Base-by-base conservation (phyloP, 441 rosid species). In the Brassica balearica region DNA sequence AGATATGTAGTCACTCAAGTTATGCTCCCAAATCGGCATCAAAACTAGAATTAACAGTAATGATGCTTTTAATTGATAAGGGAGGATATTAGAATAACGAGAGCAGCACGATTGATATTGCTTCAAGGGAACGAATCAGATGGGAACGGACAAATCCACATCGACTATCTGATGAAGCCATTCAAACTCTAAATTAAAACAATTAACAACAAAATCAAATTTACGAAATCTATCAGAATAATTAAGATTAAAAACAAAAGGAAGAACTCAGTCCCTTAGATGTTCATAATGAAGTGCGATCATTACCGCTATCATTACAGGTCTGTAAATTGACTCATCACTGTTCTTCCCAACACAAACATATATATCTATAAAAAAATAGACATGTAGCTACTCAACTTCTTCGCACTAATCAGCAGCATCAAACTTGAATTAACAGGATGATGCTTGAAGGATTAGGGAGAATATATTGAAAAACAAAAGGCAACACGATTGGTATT, bases 251-350 rank as follows among this genome's bases (percentile, higher is more conserved):
- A 15, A 15, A 53, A 32, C 6, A 34, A 7, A 34, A 34, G 12
- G 48, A 64, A 34, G 25, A 64, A 64, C 68, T 64, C 96, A 88
- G 96, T 87, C 92, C 96, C 96, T 92, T 92, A 89, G 96, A 92
- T 89, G 96, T 92, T 92, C 91, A 43, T 70, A 79, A 85, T 76
- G 80, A 73, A 63, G 68, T 84, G 96, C 87, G 91, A 92, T 91
- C 97, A 92, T 88, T 14, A 68, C 83, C 92, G 89, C 97, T 82
- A 22, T 90, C 95, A 92, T 89, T 87, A 91, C 92, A 92, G 94
- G 94, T 92, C 94, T 90, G 94, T 84, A 86, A 69, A 69, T n/a
- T 76, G 80, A 59, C 93, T 91, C 96, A 91, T 88, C 93, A 88
- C 74, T 23, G 93, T 64, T 84, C 82, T 58, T 27, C 56, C 25